phyloP scores from a whole-genome alignment of 352 stramenopile species.

The Pythium vanterpoolii region DNA sequence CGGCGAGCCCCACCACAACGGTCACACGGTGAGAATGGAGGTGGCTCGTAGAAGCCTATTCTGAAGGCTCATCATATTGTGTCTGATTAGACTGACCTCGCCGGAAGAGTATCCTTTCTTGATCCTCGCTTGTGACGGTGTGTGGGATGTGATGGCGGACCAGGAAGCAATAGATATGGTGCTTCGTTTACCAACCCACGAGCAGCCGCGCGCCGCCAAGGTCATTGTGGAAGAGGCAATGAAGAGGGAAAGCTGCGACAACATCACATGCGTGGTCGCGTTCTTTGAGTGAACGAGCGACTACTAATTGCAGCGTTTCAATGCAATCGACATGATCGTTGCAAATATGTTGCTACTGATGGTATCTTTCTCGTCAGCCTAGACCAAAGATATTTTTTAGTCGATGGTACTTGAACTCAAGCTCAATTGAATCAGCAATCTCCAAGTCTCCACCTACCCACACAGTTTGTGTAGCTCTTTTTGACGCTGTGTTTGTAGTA shows the following conservation, averaged over 20 bases:
- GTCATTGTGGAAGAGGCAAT: conserved; percentile 59
- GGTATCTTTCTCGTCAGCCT: no score
- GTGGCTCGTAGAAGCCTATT: no score
- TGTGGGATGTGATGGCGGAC: conserved; percentile 77
- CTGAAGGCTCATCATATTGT: no score
- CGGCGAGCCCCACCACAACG: conserved; percentile 41
- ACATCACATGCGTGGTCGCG: conserved; percentile 75
- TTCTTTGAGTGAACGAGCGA: conserved; percentile 48
- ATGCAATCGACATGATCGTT: background rate
- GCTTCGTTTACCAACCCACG: conserved; percentile 23
- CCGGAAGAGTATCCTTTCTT: conserved; percentile 54
- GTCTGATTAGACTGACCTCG: conserved; percentile 36
- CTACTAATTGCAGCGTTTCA: no score
- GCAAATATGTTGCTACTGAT: background rate
- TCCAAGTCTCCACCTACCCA: no score
- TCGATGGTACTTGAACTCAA: no score
- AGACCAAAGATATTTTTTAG: no score
- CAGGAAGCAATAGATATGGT: conserved; percentile 76
- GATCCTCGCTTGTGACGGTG: conserved; percentile 72
- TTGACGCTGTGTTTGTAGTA: no score
- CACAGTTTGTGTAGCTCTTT: no score
- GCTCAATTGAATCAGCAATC: no score
- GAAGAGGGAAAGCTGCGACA: conserved; percentile 57
- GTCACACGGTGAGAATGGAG: conserved; percentile 35
- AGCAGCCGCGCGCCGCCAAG: conserved; percentile 45